Evolutionary conservation across 768 basidiomycete genomes (phyloP).

Genomic region (Termitomyces sp.): DNA sequence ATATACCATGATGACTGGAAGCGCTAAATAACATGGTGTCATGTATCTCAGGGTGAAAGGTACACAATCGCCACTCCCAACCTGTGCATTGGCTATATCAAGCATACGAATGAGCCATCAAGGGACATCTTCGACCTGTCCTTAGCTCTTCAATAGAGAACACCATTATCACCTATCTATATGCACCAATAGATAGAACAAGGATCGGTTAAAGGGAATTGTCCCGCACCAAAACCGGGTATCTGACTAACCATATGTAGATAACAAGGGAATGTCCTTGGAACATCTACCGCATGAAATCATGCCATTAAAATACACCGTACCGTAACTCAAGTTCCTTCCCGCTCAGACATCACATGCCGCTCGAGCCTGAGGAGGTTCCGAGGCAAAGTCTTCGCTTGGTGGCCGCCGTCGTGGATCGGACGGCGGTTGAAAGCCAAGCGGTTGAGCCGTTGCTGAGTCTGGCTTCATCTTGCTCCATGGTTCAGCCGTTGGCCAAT

Average conservation of each 20-base stretch:
- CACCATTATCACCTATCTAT: neutral
- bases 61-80: neutral
- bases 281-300: conserved; percentile 5
- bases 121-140: neutral
- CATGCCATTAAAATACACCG: conserved; percentile 9
- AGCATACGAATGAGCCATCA: neutral
- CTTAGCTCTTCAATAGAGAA: neutral
- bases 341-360: neutral
- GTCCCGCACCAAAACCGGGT: neutral
- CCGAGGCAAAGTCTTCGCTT: conserved; percentile 1
- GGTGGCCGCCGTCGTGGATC: conserved; percentile 14
- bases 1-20: neutral
- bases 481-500: neutral
- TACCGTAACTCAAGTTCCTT: neutral
- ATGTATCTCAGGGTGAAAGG: neutral
- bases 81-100: neutral
- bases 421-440: conserved; percentile 3
- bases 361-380: conserved; percentile 1
- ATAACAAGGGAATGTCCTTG: neutral
- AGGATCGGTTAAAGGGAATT: neutral
- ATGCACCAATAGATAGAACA: neutral
- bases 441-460: neutral
- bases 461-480: conserved; percentile 5
- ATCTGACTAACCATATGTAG: neutral
- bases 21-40: too few species aligned